Conservation (phyloP, 2,329 filamentous ascomycete genomes). For the Fusarium anguioides region DNA sequence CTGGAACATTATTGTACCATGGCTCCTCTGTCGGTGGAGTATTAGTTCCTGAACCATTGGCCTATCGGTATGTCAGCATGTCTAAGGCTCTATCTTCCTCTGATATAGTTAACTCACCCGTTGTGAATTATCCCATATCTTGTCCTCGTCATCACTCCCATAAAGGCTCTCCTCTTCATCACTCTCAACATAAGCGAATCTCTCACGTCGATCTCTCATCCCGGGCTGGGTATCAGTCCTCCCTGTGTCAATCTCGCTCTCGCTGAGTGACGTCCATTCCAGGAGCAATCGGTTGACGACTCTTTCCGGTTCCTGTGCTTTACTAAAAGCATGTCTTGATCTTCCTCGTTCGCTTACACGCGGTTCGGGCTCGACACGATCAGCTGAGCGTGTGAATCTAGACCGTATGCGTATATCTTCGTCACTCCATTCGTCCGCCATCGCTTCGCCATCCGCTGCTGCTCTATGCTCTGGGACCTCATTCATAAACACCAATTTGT, state of each 20-base stretch:
- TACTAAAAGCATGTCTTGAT: too few relatives aligned
- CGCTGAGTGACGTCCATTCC: conserved; percentile 22
- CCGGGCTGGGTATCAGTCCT: not conserved
- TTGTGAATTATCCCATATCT: not conserved
- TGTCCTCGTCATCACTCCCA: not conserved
- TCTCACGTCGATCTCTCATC: not conserved
- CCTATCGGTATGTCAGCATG: not conserved
- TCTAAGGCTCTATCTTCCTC: not conserved
- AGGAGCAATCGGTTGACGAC: conserved; percentile 19
- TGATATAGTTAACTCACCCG: not conserved
- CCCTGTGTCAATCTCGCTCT: conserved; percentile 10
- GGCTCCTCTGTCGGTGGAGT: not conserved
- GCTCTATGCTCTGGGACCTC: not conserved
- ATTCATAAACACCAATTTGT: conserved; percentile 19
- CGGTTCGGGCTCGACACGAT: not conserved
- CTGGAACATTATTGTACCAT: not conserved
- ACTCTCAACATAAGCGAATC: not conserved
- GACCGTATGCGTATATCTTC: not conserved
- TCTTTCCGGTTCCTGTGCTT: not conserved
- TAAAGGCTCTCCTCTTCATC: not conserved
- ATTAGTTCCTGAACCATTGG: not conserved
- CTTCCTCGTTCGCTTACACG: too few relatives aligned
- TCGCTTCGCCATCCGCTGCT: rapidly evolving
- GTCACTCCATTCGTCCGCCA: rapidly evolving
- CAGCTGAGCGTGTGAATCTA: not conserved